Percentiles rank a stretch among this genome's conserved stretches.
Conservation (phyloP, 306 rosid species). For the Ammopiptanthus mongolicus region DNA sequence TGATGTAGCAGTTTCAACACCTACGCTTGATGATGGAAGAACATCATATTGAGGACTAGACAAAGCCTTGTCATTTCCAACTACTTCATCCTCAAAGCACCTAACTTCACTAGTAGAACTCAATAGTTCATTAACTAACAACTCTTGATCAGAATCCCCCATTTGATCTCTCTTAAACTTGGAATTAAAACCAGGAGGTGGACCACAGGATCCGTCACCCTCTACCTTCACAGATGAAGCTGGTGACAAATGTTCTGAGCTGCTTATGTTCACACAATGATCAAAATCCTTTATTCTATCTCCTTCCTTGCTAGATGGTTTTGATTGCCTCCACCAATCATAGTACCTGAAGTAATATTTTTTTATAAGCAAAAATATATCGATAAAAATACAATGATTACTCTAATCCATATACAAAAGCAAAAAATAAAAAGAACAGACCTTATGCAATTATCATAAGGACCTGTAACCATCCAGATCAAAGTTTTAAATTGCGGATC, state of each 20-base stretch:
- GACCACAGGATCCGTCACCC: neutral
- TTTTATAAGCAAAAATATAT: too few species aligned
- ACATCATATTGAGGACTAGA: neutral
- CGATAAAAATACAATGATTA: too few species aligned
- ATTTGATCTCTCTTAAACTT: neutral
- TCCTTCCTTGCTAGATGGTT: neutral
- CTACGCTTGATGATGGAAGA: neutral
- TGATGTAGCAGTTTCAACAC: neutral
- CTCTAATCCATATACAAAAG: too few species aligned
- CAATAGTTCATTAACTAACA: neutral
- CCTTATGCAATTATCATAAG: too few species aligned
- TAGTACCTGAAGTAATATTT: too few species aligned
- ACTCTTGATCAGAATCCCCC: neutral
- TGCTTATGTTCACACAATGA: neutral
- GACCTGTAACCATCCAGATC: too few species aligned
- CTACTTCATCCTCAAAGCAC: neutral
- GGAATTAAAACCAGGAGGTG: neutral
- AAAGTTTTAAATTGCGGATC: too few species aligned
- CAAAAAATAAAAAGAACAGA: too few species aligned
- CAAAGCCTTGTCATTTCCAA: neutral
- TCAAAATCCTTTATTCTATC: neutral
- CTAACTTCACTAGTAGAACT: neutral
- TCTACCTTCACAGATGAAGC: neutral
- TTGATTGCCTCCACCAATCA: conserved; percentile 30
- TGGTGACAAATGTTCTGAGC: neutral